Percentiles rank a stretch among this genome's conserved stretches.
Conservation (phyloP, 345 rosid species). For the Eucalyptus dawsonii region DNA sequence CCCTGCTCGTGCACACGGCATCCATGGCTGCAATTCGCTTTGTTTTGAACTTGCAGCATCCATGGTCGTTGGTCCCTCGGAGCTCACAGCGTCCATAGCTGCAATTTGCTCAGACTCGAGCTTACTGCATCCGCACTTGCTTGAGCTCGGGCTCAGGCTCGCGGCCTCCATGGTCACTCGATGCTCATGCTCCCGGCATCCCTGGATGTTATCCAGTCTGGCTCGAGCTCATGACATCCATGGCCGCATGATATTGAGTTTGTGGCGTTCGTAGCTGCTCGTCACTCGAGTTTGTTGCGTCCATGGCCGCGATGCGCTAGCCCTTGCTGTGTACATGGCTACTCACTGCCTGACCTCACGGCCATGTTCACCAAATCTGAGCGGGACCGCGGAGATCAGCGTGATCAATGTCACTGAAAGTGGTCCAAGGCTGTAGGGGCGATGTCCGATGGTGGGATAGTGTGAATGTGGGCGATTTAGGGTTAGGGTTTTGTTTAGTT, state of each 20-base stretch:
- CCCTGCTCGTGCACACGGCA: not conserved
- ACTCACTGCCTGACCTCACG: not conserved
- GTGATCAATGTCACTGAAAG: not conserved
- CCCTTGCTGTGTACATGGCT: not conserved
- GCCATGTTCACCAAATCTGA: not conserved
- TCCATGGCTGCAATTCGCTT: not conserved
- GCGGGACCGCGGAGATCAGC: not conserved
- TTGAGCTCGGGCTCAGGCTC: not conserved
- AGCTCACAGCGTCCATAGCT: not conserved
- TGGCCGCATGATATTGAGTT: too few species aligned
- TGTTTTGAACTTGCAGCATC: not conserved
- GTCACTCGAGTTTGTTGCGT: not conserved
- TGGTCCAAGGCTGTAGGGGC: not conserved
- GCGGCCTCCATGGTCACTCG: not conserved
- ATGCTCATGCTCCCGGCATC: not conserved
- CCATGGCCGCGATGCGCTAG: not conserved
- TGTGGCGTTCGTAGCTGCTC: accelerated
- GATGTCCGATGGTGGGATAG: not conserved
- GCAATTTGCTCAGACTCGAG: not conserved
- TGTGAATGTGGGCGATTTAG: not conserved
- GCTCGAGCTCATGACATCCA: not conserved
- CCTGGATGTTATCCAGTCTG: not conserved
- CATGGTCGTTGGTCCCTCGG: not conserved
- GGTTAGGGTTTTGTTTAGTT: not conserved
- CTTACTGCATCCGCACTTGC: not conserved